Evolutionary conservation across 768 basidiomycete species (phyloP), one percentile per base, ranked within the genome.

Genomic region (Psilocybe subaeruginosa): DNA sequence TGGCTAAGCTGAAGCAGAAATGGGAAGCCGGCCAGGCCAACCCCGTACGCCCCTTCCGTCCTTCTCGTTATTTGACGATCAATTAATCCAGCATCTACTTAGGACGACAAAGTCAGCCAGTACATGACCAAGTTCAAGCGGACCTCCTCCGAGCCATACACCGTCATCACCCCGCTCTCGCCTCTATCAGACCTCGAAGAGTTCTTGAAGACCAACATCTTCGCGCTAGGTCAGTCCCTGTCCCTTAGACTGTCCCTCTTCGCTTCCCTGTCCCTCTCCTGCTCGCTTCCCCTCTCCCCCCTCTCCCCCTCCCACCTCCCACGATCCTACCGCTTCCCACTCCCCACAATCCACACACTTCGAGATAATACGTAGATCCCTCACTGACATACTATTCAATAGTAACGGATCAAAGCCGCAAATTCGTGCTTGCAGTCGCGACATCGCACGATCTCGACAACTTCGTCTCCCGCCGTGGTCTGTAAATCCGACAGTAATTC

Each of bases 341-440:
- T 47, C 37, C 12, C 39, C 8, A 39, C 41, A 17, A n/a, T 31
- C 31, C 4, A 35, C 33, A 35, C 6, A 35, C 2, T 35, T 11
- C 33, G 2, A 11, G 11, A 35, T 23, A 23, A 23, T 23, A 23
- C 23, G 23, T 23, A 23, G 23, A 23, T 23, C 23, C 33, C 33
- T 23, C 48, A 31, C n/a, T 27, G 7, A 23, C 9, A 35, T 23
- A 47, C 64, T 35, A 69, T 39, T 2, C 29, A 48, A 43, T 39
- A 95, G 95, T 97, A 39, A 96, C 95, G 4, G 95, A 97, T 73
- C 75, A 77, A 49, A 81, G 81, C 54, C 85, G 92, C 59, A 93
- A 93, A 70, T 95, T 95, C 60, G 92, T 95, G 3, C 82, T 94
- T 14, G 93, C 81, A 0, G 86, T 95, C 0, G 92, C 90, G 1